Base-by-base conservation (phyloP, 75 land plant genomes). In the Gnetum montanum region DNA sequence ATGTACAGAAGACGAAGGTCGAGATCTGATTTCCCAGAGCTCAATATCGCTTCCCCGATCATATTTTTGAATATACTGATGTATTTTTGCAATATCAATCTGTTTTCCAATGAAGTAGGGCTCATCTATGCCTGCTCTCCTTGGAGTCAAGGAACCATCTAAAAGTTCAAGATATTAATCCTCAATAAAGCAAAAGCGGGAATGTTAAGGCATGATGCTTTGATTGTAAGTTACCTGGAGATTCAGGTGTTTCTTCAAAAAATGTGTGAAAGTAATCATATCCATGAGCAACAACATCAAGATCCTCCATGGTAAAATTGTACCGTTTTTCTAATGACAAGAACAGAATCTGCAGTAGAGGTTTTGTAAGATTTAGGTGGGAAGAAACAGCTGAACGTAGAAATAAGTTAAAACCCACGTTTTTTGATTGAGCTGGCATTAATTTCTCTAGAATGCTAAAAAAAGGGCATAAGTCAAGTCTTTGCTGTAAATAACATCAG, bases 401-500 rank as follows among this genome's bases (percentile, higher is more conserved):
- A n/a, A n/a, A n/a, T n/a, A n/a, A n/a, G n/a, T 38, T 11, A 19
- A 48, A 40, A 40, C 50, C 13, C 34, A 52, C 89, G 77, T 81
- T 85, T 30, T 81, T 63, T 4, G 74, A 77, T 53, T 78, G 79
- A 3, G 10, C 30, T 24, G 83, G 76, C 87, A 93, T 84, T 16
- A 93, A 31, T 38, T 57, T 67, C 49, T 60, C 54, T 11, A 93
- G 46, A 22, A 68, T 49, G 45, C 57, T 54, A 60, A 93, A 93
- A 25, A 89, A 79, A n/a, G n/a, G 16, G 80, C 83, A 68, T 89
- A 78, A 11, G 96, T 93, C 26, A 93, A 56, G 22, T 79, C 81
- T 57, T 85, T 80, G 46, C 75, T 74, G 54, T 93, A 93, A 44
- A 93, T 74, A 11, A 93, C 95, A 82, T 93, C 98, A 25, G 96